A percentile compares a stretch with the other conserved stretches of the same genome.
These are phyloP conservation scores for Backusella circina DNA, from an alignment of 192 early-diverging fungal species.

Conservation along the genomic window DNA sequence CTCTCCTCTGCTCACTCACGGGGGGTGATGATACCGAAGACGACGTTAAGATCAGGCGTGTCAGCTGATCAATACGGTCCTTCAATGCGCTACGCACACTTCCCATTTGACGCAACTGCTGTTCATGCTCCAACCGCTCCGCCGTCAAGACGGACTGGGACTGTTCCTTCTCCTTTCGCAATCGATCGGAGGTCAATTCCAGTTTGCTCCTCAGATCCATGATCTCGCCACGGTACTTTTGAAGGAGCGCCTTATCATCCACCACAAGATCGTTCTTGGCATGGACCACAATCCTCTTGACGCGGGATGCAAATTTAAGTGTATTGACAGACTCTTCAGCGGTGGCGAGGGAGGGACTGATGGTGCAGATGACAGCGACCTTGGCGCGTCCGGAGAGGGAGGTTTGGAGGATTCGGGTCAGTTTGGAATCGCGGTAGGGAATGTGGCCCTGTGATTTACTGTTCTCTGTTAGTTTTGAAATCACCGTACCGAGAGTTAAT, in stretches of 20 bases:
- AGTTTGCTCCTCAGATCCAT: slow-evolving; percentile 67
- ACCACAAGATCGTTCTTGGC: slow-evolving; percentile 79
- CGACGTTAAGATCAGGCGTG: slow-evolving; percentile 76
- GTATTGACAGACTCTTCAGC: slow-evolving; percentile 89
- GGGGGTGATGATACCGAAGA: slow-evolving; percentile 46
- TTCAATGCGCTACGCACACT: slow-evolving; percentile 70
- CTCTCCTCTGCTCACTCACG: slow-evolving; percentile 17
- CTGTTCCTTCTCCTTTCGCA: slow-evolving; percentile 50
- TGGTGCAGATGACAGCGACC: slow-evolving; percentile 90
- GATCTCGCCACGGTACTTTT: slow-evolving; percentile 82
- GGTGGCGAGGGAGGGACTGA: slow-evolving; percentile 74
- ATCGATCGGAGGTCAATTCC: slow-evolving; percentile 48
- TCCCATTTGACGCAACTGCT: slow-evolving; percentile 50
- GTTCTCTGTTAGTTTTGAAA: slow-evolving; percentile 81
- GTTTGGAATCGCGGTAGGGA: slow-evolving; percentile 95
- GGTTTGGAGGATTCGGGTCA: slow-evolving; percentile 91
- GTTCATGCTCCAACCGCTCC: slow-evolving; percentile 44
- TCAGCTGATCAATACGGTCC: slow-evolving; percentile 80
- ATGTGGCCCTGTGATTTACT: slow-evolving; percentile 66
- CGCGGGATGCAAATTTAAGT: slow-evolving; percentile 90
- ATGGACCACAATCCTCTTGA: slow-evolving; percentile 82
- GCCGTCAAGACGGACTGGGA: slow-evolving; percentile 36
- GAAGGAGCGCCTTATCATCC: slow-evolving; percentile 81
- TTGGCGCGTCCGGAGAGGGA: slow-evolving; percentile 89
- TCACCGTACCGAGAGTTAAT: slow-evolving; percentile 89